These are phyloP conservation scores for Tylopilus felleus DNA, from an alignment of 768 basidiomycete genomes.

Conservation along the genomic window DNA sequence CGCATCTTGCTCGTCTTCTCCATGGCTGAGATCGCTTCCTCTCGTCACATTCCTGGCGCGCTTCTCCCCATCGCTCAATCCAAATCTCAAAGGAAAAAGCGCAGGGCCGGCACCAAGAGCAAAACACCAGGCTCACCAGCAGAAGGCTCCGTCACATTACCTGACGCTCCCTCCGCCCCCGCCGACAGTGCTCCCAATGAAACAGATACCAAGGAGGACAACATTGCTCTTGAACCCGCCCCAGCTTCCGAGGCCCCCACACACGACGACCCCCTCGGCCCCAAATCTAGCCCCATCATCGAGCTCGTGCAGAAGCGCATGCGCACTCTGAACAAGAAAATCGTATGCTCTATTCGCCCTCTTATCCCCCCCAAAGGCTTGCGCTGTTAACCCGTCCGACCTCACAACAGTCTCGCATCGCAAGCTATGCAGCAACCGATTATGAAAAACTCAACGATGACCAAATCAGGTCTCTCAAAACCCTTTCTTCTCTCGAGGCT, in stretches of 20 bases:
- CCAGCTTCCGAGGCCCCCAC: slow-evolving; percentile 39
- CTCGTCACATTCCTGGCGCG: slow-evolving; percentile 74
- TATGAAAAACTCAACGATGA: slow-evolving; percentile 81
- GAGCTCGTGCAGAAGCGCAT: slow-evolving; percentile 79
- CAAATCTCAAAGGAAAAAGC: slow-evolving; percentile 69
- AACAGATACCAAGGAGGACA: slow-evolving; percentile 45
- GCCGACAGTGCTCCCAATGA: slow-evolving; percentile 50
- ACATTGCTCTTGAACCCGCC: slow-evolving; percentile 45
- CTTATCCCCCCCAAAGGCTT: neutral
- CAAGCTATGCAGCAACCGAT: slow-evolving; percentile 64
- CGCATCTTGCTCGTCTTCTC: neutral
- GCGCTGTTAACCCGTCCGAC: slow-evolving; percentile 10
- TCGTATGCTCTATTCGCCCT: slow-evolving; percentile 47
- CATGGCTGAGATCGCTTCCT: slow-evolving; percentile 35
- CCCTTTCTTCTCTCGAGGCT: slow-evolving; percentile 73
- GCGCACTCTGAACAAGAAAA: slow-evolving; percentile 78
- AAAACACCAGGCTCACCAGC: slow-evolving; percentile 47
- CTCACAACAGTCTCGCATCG: slow-evolving; percentile 60
- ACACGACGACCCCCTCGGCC: slow-evolving; percentile 41
- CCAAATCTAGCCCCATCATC: slow-evolving; percentile 65
- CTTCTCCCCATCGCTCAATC: slow-evolving; percentile 57
- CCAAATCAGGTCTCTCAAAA: slow-evolving; percentile 71
- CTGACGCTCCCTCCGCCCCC: slow-evolving; percentile 44
- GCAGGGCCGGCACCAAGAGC: slow-evolving; percentile 51
- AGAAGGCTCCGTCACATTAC: slow-evolving; percentile 35